Base-by-base conservation (phyloP, 176 grass and related monocot species). In the Triticum dicoccoides region DNA sequence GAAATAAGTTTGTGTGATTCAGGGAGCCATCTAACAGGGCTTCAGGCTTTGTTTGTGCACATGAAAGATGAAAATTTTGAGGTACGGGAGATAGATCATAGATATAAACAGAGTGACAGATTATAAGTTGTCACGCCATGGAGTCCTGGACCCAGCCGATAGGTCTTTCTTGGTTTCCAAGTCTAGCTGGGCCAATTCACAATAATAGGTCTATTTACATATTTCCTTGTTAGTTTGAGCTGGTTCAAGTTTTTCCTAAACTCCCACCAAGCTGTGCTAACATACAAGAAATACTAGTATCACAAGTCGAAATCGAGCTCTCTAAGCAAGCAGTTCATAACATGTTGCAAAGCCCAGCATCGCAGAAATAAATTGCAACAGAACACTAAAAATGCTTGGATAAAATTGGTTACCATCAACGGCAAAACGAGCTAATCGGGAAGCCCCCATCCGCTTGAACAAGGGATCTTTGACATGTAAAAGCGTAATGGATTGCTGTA, bases 391-490 rank as follows among this genome's bases (percentile, higher is more conserved):
- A 3, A 73, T 12, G 13, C 8, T 79, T 47, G 84, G 41, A 79
- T 29, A 14, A 82, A 83, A 61, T 76, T 64, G 76, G 29, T 76
- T 96, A 98, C 96, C 96, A 80, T 98, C 93, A 45, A 95, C 79
- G 79, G 96, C 96, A 88, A 91, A 96, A 82, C 90, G 91, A 73
- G 86, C 87, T 76, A 98, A 89, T 63, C 93, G 88, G 34, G 93
- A 98, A 76, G 96, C 96, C 25, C 93, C 96, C 78, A 93, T 98
- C 64, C 90, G 82, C 79, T 98, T 98, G 86, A 98, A 98, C 84
- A 92, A 91, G 80, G 96, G 96, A 86, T 94, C 96, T 80, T 90
- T 98, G 56, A 98, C 93, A 88, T 56, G 88, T 84, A 98, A 91
- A 91, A 98, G 93, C 13, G 96, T 83, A 42, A 98, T 95, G 29